Evolutionary conservation across 495 filamentous ascomycete species (phyloP), one percentile per base, ranked within the genome.

Genomic region (Symbiotaphrina buchneri): DNA sequence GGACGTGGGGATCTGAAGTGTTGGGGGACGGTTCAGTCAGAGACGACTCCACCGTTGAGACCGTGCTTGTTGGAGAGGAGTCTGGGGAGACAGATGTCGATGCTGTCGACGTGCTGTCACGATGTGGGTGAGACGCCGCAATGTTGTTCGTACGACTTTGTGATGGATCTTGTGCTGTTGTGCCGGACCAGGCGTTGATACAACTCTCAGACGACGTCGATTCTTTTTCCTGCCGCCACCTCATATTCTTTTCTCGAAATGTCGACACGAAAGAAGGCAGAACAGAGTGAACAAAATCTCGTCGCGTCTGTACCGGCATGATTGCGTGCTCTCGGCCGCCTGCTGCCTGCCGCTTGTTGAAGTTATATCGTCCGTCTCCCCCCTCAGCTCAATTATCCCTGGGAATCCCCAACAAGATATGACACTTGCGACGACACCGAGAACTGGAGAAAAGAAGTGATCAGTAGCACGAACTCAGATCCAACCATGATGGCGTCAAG

Each of bases 11-110:
- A n/a, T n/a, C n/a, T n/a, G n/a, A n/a, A n/a, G n/a, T n/a, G n/a
- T 74, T 78, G 5, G 85, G 82, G 3, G 87, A 92, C 6, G 79
- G 71, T 36, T 93, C 84, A n/a, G 82, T 80, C 17, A 80, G 61
- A 11, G 77, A 77, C 10, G 75, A 84, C 45, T 85, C 87, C 26
- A 84, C 75, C 8, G 82, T 92, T 10, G 83, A 92, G n/a, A 84
- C 65, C 1, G 85, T 92, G 2, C 82, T 95, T 11, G 87, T 94
- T 0, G 87, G 87, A 13, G 87, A 95, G 5, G 84, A 91, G 43
- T 94, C 83, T 17, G 72, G 76, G 3, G 87, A 97, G 28, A 75
- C 82, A 21, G 31, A 18, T 6, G 79, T 79, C 26, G 68, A 63
- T 35, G 74, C 69, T 3, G 79, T 90, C 17, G 80, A 85, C n/a